Percentiles rank a stretch among this genome's conserved stretches.
phyloP scores from a whole-genome alignment of 352 stramenopile species.

The Phytophthora chlamydospora region DNA sequence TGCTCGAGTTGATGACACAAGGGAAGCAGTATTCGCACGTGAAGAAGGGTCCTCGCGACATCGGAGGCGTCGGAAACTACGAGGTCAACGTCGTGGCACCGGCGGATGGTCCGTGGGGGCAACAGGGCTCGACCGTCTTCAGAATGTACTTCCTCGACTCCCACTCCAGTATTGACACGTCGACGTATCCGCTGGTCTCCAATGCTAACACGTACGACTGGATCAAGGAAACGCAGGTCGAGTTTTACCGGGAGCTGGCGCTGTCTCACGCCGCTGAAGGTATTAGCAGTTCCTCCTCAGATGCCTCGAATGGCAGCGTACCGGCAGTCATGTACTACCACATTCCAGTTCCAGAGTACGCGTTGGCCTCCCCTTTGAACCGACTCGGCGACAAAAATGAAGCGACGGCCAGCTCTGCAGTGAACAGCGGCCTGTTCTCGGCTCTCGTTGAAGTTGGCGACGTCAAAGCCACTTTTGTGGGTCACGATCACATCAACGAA shows the following conservation, averaged over 20 bases:
- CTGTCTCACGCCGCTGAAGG: constrained; percentile 21
- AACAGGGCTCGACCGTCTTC: constrained; percentile 41
- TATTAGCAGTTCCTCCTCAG: constrained; percentile 11
- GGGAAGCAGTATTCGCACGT: constrained; percentile 53
- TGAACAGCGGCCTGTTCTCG: constrained; percentile 48
- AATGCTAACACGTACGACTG: constrained; percentile 44
- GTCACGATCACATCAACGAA: constrained; percentile 70
- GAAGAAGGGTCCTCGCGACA: constrained; percentile 46
- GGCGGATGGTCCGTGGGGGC: constrained; percentile 42
- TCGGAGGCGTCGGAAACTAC: constrained; percentile 75
- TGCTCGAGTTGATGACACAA: constrained; percentile 40
- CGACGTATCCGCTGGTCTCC: constrained; percentile 34
- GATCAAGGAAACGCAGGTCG: constrained; percentile 54
- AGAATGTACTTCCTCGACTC: constrained; percentile 83
- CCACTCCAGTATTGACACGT: constrained; percentile 36
- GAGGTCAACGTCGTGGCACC: constrained; percentile 57
- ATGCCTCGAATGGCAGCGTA: constrained; percentile 13
- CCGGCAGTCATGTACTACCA: constrained; percentile 71
- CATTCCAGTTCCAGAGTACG: constrained; percentile 64
- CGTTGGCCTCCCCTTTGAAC: constrained; percentile 26
- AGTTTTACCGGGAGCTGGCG: constrained; percentile 47
- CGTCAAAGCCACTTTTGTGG: constrained; percentile 64
- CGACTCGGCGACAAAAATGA: constrained; percentile 40
- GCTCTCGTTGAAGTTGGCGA: constrained; percentile 50
- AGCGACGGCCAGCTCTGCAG: constrained; percentile 25